Percentiles rank a stretch among this genome's conserved stretches.
Evolutionary conservation across 176 grass and related monocot genomes (phyloP).

Genomic region (Hordeum vulgare): DNA sequence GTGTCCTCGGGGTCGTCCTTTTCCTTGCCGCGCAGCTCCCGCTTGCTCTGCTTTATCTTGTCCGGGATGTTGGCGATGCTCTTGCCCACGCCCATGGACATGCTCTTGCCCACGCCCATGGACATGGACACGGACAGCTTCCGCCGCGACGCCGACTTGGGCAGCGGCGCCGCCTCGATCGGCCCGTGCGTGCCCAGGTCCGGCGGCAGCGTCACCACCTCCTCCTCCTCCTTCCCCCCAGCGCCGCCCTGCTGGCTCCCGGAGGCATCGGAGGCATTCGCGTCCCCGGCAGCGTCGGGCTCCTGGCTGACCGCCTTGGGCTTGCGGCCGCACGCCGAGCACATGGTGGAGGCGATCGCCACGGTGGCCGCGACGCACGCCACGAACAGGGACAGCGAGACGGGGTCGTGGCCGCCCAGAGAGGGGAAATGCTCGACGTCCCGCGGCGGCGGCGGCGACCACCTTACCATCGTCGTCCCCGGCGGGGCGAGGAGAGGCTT

Average conservation of each 20-base stretch:
- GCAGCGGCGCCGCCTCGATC: slow-evolving; percentile 30
- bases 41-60: slow-evolving; percentile 58
- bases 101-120: slow-evolving; percentile 48
- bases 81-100: slow-evolving; percentile 32
- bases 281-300: neutral
- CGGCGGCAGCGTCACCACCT: slow-evolving; percentile 40
- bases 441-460: slow-evolving; percentile 16
- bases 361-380: slow-evolving; percentile 52
- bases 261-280: neutral
- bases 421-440: neutral
- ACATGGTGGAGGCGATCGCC: slow-evolving; percentile 50
- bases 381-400: slow-evolving; percentile 38
- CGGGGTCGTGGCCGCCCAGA: slow-evolving; percentile 16
- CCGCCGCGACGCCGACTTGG: slow-evolving; percentile 35
- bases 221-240: neutral
- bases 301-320: slow-evolving; percentile 29
- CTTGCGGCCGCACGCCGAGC: slow-evolving; percentile 69
- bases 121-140: slow-evolving; percentile 27
- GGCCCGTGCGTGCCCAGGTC: slow-evolving; percentile 70
- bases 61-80: slow-evolving; percentile 55
- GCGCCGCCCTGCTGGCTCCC: neutral
- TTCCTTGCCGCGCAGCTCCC: slow-evolving; percentile 43
- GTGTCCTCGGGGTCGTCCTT: slow-evolving; percentile 52
- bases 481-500: slow-evolving; percentile 5
- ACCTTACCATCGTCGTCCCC: slow-evolving; percentile 53